Conservation (phyloP, 768 basidiomycete species). For the Saitozyma podzolica region DNA sequence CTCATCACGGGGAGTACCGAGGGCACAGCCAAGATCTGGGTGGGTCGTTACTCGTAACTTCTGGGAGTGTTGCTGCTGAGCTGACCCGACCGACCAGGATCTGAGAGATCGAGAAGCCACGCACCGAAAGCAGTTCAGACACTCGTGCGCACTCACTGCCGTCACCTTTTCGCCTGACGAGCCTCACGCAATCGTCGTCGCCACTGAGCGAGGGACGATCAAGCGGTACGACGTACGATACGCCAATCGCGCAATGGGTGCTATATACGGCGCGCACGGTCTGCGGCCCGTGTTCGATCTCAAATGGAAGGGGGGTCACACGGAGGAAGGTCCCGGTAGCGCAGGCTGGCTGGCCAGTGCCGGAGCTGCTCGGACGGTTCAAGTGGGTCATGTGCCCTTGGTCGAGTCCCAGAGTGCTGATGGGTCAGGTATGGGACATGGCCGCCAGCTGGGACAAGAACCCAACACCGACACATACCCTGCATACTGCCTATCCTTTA, state of each 20-base stretch:
- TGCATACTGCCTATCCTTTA: conserved; percentile 44
- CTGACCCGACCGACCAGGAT: conserved; percentile 29
- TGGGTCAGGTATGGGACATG: conserved; percentile 50
- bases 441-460: conserved; percentile 32
- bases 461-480: conserved; percentile 38
- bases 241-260: conserved; percentile 26
- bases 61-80: background rate
- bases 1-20: conserved; percentile 48
- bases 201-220: conserved; percentile 45
- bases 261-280: conserved; percentile 47
- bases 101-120: conserved; percentile 36
- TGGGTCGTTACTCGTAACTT: conserved; percentile 12
- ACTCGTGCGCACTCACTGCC: conserved; percentile 38
- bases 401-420: background rate
- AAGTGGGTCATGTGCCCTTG: conserved; percentile 26
- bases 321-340: conserved; percentile 16
- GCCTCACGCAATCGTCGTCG: conserved; percentile 38
- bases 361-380: conserved; percentile 46
- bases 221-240: conserved; percentile 47
- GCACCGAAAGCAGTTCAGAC: conserved; percentile 37
- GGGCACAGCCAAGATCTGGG: conserved; percentile 46
- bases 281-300: conserved; percentile 47
- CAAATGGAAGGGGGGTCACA: conserved; percentile 38
- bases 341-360: conserved; percentile 49
- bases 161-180: conserved; percentile 43